phyloP scores from a whole-genome alignment of 768 basidiomycete species.

The Multifurca ochricompacta region DNA sequence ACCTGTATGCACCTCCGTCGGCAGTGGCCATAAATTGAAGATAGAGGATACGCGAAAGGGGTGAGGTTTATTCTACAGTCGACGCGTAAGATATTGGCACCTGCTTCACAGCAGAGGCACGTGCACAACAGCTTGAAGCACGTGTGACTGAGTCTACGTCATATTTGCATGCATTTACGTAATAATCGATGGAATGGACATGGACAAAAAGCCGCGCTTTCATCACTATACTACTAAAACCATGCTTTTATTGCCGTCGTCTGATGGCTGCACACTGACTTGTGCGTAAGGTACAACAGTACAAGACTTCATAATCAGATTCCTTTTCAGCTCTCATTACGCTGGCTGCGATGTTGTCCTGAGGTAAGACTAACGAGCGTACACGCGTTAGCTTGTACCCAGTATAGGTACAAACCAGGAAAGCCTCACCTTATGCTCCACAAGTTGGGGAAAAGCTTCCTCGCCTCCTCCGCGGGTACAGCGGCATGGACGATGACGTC shows the following conservation, averaged over 20 bases:
- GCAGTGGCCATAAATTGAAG: conserved; percentile 64
- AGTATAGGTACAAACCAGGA: not conserved
- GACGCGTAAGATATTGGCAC: conserved; percentile 14
- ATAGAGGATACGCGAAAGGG: not conserved
- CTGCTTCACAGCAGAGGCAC: not conserved
- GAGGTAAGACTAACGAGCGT: conserved; percentile 62
- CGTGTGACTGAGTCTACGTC: not conserved
- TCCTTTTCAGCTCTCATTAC: conserved; percentile 24
- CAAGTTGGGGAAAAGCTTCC: conserved; percentile 82
- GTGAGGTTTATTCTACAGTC: not conserved
- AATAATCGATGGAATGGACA: too few relatives aligned
- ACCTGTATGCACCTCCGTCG: conserved; percentile 41
- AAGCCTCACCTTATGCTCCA: conserved; percentile 62
- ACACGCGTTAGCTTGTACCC: not conserved
- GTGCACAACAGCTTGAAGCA: not conserved
- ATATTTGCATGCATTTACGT: too few relatives aligned
- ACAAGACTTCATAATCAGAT: conserved; percentile 7
- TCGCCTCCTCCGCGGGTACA: conserved; percentile 82
- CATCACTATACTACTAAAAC: not conserved
- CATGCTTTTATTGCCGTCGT: not conserved
- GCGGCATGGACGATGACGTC: conserved; percentile 89
- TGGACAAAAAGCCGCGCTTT: too few relatives aligned
- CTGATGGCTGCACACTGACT: not conserved
- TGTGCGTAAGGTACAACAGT: not conserved
- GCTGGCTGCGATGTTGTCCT: conserved; percentile 58